A percentile compares a stretch with the other conserved stretches of the same genome.
Evolutionary conservation across 768 basidiomycete genomes (phyloP).

Genomic region (Amanita jacksonii): DNA sequence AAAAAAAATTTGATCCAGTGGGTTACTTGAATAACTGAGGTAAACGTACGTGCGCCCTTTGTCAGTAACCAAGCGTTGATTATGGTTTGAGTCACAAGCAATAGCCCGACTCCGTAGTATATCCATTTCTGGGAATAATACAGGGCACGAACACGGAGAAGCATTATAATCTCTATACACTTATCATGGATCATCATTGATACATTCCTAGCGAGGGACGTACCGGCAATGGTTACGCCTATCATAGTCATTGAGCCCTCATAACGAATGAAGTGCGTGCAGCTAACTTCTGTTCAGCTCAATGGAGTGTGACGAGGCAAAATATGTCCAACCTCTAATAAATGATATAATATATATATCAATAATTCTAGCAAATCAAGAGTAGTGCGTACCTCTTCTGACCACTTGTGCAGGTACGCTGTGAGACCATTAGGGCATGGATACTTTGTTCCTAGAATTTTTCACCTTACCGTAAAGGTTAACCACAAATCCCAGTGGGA

Average conservation of each 20-base stretch:
- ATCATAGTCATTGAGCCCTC: conserved; percentile 46
- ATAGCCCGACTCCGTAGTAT: conserved; percentile 17
- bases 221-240: conserved; percentile 39
- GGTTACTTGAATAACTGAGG: not conserved
- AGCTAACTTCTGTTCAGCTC: conserved; percentile 21
- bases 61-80: conserved; percentile 49
- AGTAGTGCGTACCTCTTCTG: conserved; percentile 19
- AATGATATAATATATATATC: not conserved
- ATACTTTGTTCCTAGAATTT: too few relatives aligned
- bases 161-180: conserved; percentile 43
- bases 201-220: not conserved
- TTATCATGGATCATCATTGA: not conserved
- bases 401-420: conserved; percentile 35
- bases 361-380: not conserved
- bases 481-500: conserved; percentile 51
- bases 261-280: conserved; percentile 36
- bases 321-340: not conserved
- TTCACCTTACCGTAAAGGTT: conserved; percentile 35
- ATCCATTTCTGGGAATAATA: conserved; percentile 26
- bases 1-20: not conserved
- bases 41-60: conserved; percentile 34
- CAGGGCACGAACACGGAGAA: too few relatives aligned
- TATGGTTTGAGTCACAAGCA: conserved; percentile 34
- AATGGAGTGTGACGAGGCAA: not conserved
- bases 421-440: not conserved